Evolutionary conservation across 78 protist genomes (phyloP).

Genomic region (Guillardia theta): DNA sequence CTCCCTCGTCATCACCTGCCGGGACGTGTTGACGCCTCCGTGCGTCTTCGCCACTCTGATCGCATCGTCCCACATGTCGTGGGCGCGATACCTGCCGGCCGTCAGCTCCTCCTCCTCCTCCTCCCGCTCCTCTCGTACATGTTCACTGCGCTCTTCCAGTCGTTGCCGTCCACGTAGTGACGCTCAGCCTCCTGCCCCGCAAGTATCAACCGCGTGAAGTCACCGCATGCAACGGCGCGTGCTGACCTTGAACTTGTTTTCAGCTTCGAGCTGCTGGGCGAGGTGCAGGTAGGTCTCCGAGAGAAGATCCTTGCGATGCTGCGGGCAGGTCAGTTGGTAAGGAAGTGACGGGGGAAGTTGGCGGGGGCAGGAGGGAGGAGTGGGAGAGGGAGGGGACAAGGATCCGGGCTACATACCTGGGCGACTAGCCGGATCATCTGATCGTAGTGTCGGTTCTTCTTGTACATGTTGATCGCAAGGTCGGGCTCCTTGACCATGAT

Average conservation of each 20-base stretch:
- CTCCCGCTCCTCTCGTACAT: no score
- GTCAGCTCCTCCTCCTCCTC: no score
- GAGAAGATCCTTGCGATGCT: slow-evolving; percentile 60
- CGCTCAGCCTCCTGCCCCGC: slow-evolving; percentile 81
- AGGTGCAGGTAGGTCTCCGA: slow-evolving; percentile 70
- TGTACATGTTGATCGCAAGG: slow-evolving; percentile 85
- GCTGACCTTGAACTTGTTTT: slow-evolving; percentile 46
- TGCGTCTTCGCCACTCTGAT: slow-evolving; percentile 58
- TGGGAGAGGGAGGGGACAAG: neutral
- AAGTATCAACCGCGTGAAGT: no score
- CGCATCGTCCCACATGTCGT: slow-evolving; percentile 85
- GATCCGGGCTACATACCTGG: no score
- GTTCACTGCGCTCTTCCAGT: slow-evolving; percentile 79
- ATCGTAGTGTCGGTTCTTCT: slow-evolving; percentile 66
- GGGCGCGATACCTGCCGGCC: slow-evolving; percentile 51
- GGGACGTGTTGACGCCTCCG: slow-evolving; percentile 65
- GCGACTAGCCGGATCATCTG: slow-evolving; percentile 80
- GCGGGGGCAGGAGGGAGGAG: no score
- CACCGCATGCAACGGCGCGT: no score
- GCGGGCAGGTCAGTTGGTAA: neutral
- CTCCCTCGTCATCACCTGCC: no score
- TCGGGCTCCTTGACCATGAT: slow-evolving; percentile 65
- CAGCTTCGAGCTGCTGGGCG: slow-evolving; percentile 78
- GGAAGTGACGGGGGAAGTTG: no score
- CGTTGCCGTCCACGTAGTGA: slow-evolving; percentile 64